These are phyloP conservation scores for Cyclostephanos tholiformis DNA, from an alignment of 108 stramenopile genomes.

Conservation along the genomic window DNA sequence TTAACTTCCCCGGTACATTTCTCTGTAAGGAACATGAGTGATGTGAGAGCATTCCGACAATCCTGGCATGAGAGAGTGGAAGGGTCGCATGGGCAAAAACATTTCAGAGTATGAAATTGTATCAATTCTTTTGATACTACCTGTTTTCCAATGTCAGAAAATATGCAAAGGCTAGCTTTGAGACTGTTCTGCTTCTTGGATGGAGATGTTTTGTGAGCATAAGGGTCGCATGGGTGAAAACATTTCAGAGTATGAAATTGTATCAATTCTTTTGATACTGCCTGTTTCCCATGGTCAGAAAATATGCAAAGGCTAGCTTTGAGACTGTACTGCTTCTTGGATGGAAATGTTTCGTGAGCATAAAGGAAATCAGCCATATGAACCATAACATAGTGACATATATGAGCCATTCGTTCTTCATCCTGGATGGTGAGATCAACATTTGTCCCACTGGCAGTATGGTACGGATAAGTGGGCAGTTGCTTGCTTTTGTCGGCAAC, in stretches of 20 bases:
- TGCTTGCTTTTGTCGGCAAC: too few species aligned
- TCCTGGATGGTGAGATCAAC: too few species aligned
- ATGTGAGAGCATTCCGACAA: background rate
- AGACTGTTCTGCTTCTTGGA: too few species aligned
- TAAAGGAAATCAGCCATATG: background rate
- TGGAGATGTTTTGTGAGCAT: too few species aligned
- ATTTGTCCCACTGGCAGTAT: too few species aligned
- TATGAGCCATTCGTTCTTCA: too few species aligned
- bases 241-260: background rate
- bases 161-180: too few species aligned
- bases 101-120: background rate
- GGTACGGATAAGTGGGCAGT: background rate
- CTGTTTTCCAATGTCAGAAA: background rate
- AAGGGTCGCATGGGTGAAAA: background rate
- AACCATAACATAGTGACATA: too few species aligned
- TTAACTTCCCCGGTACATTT: slow-evolving; percentile 31
- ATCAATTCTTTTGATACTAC: background rate
- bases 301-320: too few species aligned
- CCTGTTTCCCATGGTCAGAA: background rate
- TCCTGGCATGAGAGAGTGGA: background rate
- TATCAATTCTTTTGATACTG: background rate
- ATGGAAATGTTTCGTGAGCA: too few species aligned
- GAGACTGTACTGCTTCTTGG: too few species aligned
- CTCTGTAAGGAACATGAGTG: background rate
- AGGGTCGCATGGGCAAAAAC: background rate